Percentiles rank a stretch among this genome's conserved stretches.
Evolutionary conservation across 2,329 filamentous ascomycete species (phyloP).

Genomic region (Passalora sequoiae): DNA sequence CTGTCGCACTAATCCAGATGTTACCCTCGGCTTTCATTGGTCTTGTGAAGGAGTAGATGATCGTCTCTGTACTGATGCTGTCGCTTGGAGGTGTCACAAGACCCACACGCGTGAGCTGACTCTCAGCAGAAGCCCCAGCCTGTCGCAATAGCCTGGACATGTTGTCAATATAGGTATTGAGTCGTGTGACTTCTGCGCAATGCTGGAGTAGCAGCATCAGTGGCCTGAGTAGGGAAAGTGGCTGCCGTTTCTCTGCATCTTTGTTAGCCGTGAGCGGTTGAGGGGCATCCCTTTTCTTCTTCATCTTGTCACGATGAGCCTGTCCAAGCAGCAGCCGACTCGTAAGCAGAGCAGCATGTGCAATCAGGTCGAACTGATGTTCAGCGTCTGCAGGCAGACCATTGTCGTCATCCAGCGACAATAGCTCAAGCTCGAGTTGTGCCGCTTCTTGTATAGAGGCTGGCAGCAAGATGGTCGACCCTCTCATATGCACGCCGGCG

Average conservation of each 20-base stretch:
- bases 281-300: conserved; percentile 61
- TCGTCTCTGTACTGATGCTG: not conserved
- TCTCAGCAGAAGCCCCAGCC: not conserved
- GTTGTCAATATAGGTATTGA: conserved; percentile 34
- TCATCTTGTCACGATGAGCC: conserved; percentile 70
- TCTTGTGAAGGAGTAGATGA: conserved; percentile 2
- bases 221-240: conserved; percentile 55
- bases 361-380: conserved; percentile 43
- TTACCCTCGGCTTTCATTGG: conserved; percentile 1
- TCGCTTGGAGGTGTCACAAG: not conserved
- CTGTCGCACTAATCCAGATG: conserved; percentile 1
- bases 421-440: conserved; percentile 63
- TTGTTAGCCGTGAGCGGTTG: conserved; percentile 50
- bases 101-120: conserved; percentile 4
- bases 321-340: conserved; percentile 73
- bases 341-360: conserved; percentile 61
- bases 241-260: conserved; percentile 40
- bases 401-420: conserved; percentile 43
- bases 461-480: conserved; percentile 35
- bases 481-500: conserved; percentile 63
- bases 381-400: conserved; percentile 16
- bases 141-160: conserved; percentile 4
- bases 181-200: conserved; percentile 32
- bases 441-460: conserved; percentile 41
- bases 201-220: conserved; percentile 53